phyloP scores from a whole-genome alignment of 192 early-diverging fungal genomes.

The Gigaspora rosea region DNA sequence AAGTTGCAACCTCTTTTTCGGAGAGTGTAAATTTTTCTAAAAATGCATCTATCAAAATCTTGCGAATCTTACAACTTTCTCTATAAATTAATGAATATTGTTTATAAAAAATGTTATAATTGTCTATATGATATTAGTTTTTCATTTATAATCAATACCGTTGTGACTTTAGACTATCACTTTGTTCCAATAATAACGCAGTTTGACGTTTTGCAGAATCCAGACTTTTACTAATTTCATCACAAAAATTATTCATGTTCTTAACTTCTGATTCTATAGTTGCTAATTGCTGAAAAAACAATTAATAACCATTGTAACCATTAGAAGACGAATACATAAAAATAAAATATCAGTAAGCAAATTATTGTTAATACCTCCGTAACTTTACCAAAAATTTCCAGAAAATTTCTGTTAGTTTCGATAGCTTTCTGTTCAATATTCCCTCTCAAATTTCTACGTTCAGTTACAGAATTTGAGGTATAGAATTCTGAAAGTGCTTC shows the following conservation, averaged over 20 bases:
- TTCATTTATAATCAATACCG: slow-evolving; percentile 46
- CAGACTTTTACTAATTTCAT: slow-evolving; percentile 62
- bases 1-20: slow-evolving; percentile 61
- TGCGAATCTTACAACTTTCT: slow-evolving; percentile 54
- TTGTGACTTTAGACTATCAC: slow-evolving; percentile 59
- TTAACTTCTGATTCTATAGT: slow-evolving; percentile 61
- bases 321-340: not conserved
- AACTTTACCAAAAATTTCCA: slow-evolving; percentile 59
- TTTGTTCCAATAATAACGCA: slow-evolving; percentile 64
- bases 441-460: slow-evolving; percentile 58
- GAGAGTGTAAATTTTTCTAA: slow-evolving; percentile 70
- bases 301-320: slow-evolving; percentile 21
- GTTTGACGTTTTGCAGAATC: slow-evolving; percentile 59
- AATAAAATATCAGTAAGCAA: not conserved
- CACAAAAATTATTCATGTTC: slow-evolving; percentile 57
- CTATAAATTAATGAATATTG: slow-evolving; percentile 32
- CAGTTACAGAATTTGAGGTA: slow-evolving; percentile 47
- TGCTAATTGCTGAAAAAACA: slow-evolving; percentile 51
- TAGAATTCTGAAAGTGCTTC: slow-evolving; percentile 65
- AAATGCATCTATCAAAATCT: slow-evolving; percentile 64
- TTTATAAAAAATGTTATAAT: not conserved
- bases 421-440: slow-evolving; percentile 62
- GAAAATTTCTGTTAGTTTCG: slow-evolving; percentile 53
- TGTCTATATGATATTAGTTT: not conserved
- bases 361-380: slow-evolving; percentile 38